Evolutionary conservation across 306 rosid genomes (phyloP).

Genomic region (Leucaena leucocephala): DNA sequence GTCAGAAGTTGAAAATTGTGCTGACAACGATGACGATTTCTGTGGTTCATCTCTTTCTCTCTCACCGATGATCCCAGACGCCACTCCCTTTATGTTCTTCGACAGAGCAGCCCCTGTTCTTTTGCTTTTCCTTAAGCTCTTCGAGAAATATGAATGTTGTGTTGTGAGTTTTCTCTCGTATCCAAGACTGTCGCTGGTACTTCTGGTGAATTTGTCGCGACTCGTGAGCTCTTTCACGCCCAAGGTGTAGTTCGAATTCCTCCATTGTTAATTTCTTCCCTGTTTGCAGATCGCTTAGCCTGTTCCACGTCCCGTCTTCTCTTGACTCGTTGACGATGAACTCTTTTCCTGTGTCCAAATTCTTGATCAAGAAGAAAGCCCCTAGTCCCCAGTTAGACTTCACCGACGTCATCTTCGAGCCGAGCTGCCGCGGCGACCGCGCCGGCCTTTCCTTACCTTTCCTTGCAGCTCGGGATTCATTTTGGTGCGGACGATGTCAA

Average conservation of each 20-base stretch:
- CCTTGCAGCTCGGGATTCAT: not conserved
- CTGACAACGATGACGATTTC: not conserved
- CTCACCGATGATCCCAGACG: slow-evolving; percentile 65
- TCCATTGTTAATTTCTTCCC: slow-evolving; percentile 87
- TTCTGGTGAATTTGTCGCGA: slow-evolving; percentile 41
- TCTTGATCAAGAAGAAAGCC: slow-evolving; percentile 74
- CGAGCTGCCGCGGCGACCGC: slow-evolving; percentile 4
- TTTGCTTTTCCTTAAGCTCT: slow-evolving; percentile 74
- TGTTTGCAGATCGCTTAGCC: slow-evolving; percentile 72
- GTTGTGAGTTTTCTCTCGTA: slow-evolving; percentile 43
- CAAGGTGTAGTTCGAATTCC: slow-evolving; percentile 74
- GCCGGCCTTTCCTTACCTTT: not conserved
- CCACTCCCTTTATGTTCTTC: slow-evolving; percentile 71
- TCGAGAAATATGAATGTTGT: slow-evolving; percentile 48
- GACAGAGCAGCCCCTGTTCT: slow-evolving; percentile 68
- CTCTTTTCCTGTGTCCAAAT: slow-evolving; percentile 80
- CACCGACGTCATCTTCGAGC: slow-evolving; percentile 27
- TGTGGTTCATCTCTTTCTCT: slow-evolving; percentile 47
- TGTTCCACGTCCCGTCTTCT: slow-evolving; percentile 80
- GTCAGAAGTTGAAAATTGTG: slow-evolving; percentile 21
- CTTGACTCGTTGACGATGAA: slow-evolving; percentile 73
- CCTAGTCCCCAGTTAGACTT: slow-evolving; percentile 38
- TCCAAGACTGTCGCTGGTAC: not conserved
- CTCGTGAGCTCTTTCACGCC: slow-evolving; percentile 78
- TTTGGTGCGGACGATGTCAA: slow-evolving; percentile 7